phyloP scores from a whole-genome alignment of 129 eudicot genomes.

The Pittosporum tobira region DNA sequence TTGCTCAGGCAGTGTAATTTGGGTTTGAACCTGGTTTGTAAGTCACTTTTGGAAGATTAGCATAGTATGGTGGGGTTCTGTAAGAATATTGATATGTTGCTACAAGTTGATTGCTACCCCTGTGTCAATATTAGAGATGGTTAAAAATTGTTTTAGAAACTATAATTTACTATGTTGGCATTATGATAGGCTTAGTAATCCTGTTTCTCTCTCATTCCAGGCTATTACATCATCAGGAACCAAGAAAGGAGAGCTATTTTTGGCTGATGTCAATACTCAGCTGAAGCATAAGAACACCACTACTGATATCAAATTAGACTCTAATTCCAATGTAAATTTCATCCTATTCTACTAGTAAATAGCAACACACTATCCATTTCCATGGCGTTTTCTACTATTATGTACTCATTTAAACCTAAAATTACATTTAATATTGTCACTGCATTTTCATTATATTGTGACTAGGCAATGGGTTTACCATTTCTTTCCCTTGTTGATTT shows the following conservation, averaged over 20 bases:
- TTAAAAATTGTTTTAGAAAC: too few relatives aligned
- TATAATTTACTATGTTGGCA: too few relatives aligned
- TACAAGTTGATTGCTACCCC: too few relatives aligned
- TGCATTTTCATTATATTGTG: neutral
- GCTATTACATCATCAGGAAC: slow-evolving; percentile 56
- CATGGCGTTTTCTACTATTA: neutral
- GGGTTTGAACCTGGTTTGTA: too few relatives aligned
- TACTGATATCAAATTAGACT: slow-evolving; percentile 61
- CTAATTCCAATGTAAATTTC: slow-evolving; percentile 39
- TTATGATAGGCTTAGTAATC: too few relatives aligned
- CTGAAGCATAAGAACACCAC: slow-evolving; percentile 53
- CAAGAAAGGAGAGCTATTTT: slow-evolving; percentile 53
- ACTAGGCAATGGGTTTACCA: neutral
- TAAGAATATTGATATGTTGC: too few relatives aligned
- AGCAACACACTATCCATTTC: neutral
- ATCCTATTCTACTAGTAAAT: neutral
- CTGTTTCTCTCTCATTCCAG: slow-evolving; percentile 18
- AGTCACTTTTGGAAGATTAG: too few relatives aligned
- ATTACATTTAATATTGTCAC: neutral
- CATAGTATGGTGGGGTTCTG: too few relatives aligned
- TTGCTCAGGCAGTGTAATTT: too few relatives aligned
- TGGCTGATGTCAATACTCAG: slow-evolving; percentile 57
- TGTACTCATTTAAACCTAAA: too few relatives aligned
- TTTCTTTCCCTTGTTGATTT: neutral
- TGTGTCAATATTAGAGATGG: too few relatives aligned